Conservation (phyloP, 805 yeast species). For the Suhomyces kilbournensis region DNA sequence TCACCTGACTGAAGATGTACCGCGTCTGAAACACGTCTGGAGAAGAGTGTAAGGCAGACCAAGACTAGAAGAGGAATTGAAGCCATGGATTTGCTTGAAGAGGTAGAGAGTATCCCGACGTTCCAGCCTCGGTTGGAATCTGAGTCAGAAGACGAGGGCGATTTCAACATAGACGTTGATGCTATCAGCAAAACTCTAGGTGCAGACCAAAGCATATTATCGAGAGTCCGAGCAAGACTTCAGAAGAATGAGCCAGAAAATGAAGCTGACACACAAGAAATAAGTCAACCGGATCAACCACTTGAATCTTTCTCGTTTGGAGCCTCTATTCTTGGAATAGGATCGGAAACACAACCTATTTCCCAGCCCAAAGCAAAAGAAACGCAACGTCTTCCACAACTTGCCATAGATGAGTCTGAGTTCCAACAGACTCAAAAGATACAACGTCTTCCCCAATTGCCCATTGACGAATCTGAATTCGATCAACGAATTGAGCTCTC, state of each 20-base stretch:
- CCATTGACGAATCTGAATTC: slow-evolving; percentile 17
- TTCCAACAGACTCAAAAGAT: slow-evolving; percentile 6
- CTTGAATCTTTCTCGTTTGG: background rate
- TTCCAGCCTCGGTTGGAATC: slow-evolving; percentile 1
- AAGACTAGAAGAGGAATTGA: too few relatives aligned
- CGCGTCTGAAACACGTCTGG: background rate
- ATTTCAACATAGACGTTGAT: slow-evolving; percentile 3
- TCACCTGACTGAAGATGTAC: background rate
- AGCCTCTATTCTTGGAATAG: background rate
- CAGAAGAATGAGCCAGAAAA: background rate
- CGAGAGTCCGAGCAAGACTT: background rate
- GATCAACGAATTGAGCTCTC: background rate
- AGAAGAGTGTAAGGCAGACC: background rate
- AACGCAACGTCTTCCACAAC: background rate
- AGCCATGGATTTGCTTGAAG: slow-evolving; percentile 11
- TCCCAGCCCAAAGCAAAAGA: background rate
- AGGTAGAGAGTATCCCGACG: slow-evolving; percentile 8
- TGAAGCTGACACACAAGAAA: background rate
- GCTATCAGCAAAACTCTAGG: slow-evolving; percentile 5
- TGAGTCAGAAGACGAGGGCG: slow-evolving; percentile 4
- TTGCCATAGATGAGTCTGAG: slow-evolving; percentile 6
- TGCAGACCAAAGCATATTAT: slow-evolving; percentile 2
- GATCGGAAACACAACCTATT: background rate
- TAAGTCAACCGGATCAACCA: background rate
- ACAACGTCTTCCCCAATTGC: slow-evolving; percentile 34